Evolutionary conservation across 441 rosid species (phyloP), one percentile per base, ranked within the genome.

Genomic region (Arabidopsis hybrid): DNA sequence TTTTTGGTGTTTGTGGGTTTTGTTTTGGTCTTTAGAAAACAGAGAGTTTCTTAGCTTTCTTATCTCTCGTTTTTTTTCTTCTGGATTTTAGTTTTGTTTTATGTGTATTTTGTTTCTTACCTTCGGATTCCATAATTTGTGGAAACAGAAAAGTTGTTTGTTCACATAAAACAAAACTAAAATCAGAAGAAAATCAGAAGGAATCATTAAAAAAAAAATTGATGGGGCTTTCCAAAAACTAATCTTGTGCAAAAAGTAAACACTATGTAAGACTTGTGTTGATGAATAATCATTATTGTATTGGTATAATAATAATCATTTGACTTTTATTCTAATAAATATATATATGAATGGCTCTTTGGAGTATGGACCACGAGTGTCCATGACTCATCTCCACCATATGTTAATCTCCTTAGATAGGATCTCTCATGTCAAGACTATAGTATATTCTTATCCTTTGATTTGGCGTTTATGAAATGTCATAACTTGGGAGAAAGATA

Each of bases 381-480:
- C 73, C 39, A 68, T 68, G 68, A 68, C 50, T 68, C 57, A 60
- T 46, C 58, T 56, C 71, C 75, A 65, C 62, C 62, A 58, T 67
- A 64, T 50, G 64, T 53, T 65, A 17, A n/a, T 59, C 46, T 59
- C 43, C 50, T 31, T 32, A 32, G 26, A 35, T 65, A 34, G 67
- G 36, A 43, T 45, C 49, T 63, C 38, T 67, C 36, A 51, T 9
- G 47, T 67, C 63, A 59, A 74, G 55, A 59, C 17, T 47, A 66
- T 21, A 52, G 5, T 18, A 64, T 60, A 47, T 21, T 12, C 42
- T 40, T 46, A 65, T 56, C 52, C 43, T 69, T 65, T 49, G 63
- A 35, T 26, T 16, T 50, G 56, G 58, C 43, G 50, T 53, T 17
- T 7, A 36, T 16, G 40, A 43, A 60, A 68, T 21, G 17, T 34